These are phyloP conservation scores for Corylus avellana DNA, from an alignment of 306 rosid species.

Conservation along the genomic window DNA sequence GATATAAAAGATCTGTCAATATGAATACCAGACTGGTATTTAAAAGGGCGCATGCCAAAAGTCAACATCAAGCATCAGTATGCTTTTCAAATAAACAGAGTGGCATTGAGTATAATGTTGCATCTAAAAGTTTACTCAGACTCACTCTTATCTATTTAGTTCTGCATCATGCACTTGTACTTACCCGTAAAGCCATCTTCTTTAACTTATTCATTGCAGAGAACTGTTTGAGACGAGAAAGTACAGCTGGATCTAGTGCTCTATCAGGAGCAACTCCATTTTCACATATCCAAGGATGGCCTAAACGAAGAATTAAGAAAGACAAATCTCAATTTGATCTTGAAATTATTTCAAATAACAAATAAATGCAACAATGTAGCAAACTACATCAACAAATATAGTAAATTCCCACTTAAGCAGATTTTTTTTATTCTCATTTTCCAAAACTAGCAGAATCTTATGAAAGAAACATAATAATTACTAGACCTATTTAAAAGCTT, in stretches of 20 bases:
- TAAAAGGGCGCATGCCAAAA: constrained; percentile 16
- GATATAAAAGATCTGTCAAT: constrained; percentile 10
- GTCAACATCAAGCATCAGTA: constrained; percentile 12
- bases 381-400: constrained; percentile 24
- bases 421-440: constrained; percentile 5
- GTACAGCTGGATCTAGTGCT: constrained; percentile 94
- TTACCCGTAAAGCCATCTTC: constrained; percentile 98
- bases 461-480: not conserved
- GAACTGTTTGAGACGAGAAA: constrained; percentile 97
- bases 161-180: constrained; percentile 26
- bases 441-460: constrained; percentile 3
- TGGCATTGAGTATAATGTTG: not conserved
- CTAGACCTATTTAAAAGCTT: constrained; percentile 14
- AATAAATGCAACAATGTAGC: constrained; percentile 11
- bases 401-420: constrained; percentile 10
- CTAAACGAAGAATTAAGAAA: constrained; percentile 43
- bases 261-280: constrained; percentile 99
- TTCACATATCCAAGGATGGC: constrained; percentile 99
- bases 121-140: not conserved
- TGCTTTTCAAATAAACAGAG: constrained; percentile 1
- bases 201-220: constrained; percentile 99
- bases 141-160: not conserved
- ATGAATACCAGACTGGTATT: constrained; percentile 5
- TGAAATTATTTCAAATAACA: constrained; percentile 5
- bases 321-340: constrained; percentile 24